A percentile compares a stretch with the other conserved stretches of the same genome.
These are phyloP conservation scores for Metschnikowia vanudenii DNA, from an alignment of 805 yeast genomes.

Conservation along the genomic window DNA sequence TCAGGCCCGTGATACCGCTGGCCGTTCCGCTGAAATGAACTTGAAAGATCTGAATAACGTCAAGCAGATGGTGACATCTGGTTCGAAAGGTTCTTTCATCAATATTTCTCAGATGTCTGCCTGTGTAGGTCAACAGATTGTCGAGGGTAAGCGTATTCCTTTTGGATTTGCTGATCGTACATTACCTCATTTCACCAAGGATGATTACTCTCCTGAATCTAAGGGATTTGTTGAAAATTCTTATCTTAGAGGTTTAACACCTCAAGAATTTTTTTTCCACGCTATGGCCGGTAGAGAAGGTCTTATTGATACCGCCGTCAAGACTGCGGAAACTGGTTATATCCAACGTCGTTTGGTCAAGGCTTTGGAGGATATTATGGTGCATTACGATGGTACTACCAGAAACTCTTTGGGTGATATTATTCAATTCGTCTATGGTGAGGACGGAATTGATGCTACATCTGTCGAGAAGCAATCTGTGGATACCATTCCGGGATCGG, in stretches of 20 bases:
- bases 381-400: conserved; percentile 96
- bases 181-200: conserved; percentile 96
- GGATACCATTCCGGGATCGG: conserved; percentile 94
- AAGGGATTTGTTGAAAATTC: conserved; percentile 97
- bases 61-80: conserved; percentile 98
- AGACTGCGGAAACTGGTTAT: conserved; percentile 98
- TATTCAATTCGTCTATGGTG: conserved; percentile 96
- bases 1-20: conserved; percentile 99
- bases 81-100: conserved; percentile 98
- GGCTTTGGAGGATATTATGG: conserved; percentile 96
- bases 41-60: conserved; percentile 93
- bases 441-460: conserved; percentile 98
- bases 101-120: conserved; percentile 99
- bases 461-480: conserved; percentile 95
- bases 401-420: conserved; percentile 96
- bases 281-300: conserved; percentile 99
- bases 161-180: conserved; percentile 96
- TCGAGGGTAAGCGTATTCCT: conserved; percentile 98
- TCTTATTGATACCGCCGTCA: conserved; percentile 97
- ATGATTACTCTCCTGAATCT: conserved; percentile 97
- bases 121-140: conserved; percentile 99
- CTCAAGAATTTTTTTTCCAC: conserved; percentile 96
- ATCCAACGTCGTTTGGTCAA: conserved; percentile 97
- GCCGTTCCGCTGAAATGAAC: conserved; percentile 96
- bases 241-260: conserved; percentile 88